Evolutionary conservation across 2,329 filamentous ascomycete genomes (phyloP), one percentile per base, ranked within the genome.

Genomic region (Colletotrichum sp.): DNA sequence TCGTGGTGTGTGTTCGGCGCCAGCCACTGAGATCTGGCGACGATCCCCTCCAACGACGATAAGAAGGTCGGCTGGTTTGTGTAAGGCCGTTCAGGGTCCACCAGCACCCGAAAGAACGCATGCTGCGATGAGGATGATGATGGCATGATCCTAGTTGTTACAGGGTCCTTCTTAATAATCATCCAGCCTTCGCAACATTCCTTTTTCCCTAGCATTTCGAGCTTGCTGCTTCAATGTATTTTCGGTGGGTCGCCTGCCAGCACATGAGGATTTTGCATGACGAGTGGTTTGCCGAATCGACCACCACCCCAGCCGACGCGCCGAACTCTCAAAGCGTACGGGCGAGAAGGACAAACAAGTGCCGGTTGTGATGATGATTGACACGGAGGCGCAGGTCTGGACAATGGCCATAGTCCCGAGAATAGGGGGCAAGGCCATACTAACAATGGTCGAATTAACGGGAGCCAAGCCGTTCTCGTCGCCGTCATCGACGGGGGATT

Each of bases 391-490:
- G 56, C 25, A 67, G 39, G 36, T 36, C 55, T 43, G 39, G 28
- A 25, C 22, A 43, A 39, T 25, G 12, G 34, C 34, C 27, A 34
- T 43, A 10, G 12, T 30, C 25, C 39, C 25, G n/a, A 13, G 25
- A 32, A 39, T 70, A 27, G 39, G 30, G 16, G 27, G 22, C 16
- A 58, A 58, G 25, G 58, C 25, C 27, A n/a, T 13, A 60, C 48
- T 18, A 61, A 39, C n/a, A 22, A 69, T 30, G 62, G 58, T 36
- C 64, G 39, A 58, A 27, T 32, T 8, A 75, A 64, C 48, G 64
- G 67, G 18, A 60, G 67, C 36, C 67, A 65, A 55, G 64, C 64
- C 43, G 64, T 61, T 76, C 48, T 76, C 32, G 70, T 76, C 70
- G 34, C 64, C 64, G 74, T 69, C 58, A 74, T 74, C 58, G 55